phyloP scores from a whole-genome alignment of 495 filamentous ascomycete species.

The Glutinoglossum americanum region DNA sequence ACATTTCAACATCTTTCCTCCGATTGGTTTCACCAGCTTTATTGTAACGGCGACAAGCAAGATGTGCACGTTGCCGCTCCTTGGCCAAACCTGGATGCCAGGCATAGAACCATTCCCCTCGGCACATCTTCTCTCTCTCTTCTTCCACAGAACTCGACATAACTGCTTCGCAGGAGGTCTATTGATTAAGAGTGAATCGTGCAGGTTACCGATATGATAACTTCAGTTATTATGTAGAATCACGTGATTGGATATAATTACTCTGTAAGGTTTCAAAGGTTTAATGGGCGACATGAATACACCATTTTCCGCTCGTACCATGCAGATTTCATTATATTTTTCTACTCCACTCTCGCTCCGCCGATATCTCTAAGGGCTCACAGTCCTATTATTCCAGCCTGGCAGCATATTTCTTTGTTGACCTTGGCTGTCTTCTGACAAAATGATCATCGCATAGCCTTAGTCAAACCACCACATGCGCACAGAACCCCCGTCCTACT shows the following conservation, averaged over 20 bases:
- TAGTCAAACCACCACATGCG: not conserved
- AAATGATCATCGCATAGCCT: not conserved
- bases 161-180: not conserved
- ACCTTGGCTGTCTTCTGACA: no score
- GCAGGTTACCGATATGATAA: not conserved
- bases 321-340: not conserved
- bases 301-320: not conserved
- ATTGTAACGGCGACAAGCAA: constrained; percentile 42
- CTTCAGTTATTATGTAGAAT: no score
- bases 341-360: no score
- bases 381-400: no score
- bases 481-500: not conserved
- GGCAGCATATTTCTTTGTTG: not conserved
- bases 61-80: constrained; percentile 34
- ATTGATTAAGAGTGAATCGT: not conserved
- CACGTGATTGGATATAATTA: no score
- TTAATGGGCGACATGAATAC: no score
- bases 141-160: not conserved
- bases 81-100: constrained; percentile 32
- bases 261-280: no score
- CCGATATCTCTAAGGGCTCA: no score
- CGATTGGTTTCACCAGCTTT: constrained; percentile 31
- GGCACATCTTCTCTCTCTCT: constrained; percentile 22
- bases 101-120: constrained; percentile 31
- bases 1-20: constrained; percentile 40